Conservation (phyloP, 2,329 filamentous ascomycete species). For the Aspergillus brasiliensis region DNA sequence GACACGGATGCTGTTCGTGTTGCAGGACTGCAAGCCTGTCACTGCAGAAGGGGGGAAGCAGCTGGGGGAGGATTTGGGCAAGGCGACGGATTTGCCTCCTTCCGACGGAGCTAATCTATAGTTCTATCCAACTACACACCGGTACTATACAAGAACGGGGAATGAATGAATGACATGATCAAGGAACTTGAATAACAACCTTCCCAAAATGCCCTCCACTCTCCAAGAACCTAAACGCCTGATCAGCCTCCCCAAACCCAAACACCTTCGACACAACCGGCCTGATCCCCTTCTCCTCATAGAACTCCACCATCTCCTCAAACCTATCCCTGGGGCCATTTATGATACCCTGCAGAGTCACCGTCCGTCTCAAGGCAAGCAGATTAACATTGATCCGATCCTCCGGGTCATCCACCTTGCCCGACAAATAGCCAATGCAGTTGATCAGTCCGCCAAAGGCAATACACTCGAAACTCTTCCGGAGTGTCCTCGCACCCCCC, state of each 20-base stretch:
- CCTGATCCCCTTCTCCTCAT: constrained; percentile 34
- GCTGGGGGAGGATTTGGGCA: constrained; percentile 31
- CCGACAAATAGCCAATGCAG: constrained; percentile 52
- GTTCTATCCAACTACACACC: no score
- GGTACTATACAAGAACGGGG: no score
- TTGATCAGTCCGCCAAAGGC: constrained; percentile 50
- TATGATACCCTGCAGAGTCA: constrained; percentile 60
- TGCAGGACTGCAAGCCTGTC: constrained; percentile 31
- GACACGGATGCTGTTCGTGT: constrained; percentile 49
- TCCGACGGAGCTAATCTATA: background rate
- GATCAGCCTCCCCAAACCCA: constrained; percentile 53
- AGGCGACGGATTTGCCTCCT: background rate
- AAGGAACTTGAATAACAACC: constrained; percentile 52
- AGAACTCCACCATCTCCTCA: constrained; percentile 42
- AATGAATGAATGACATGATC: no score
- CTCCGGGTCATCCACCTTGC: constrained; percentile 58
- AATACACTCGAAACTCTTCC: constrained; percentile 51
- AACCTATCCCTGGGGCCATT: constrained; percentile 63
- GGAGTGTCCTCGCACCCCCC: constrained; percentile 54
- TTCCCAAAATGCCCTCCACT: constrained; percentile 59
- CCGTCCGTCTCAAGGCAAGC: constrained; percentile 52
- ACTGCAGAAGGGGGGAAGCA: constrained; percentile 20
- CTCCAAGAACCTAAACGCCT: constrained; percentile 57
- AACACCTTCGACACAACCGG: constrained; percentile 59
- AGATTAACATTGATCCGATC: constrained; percentile 64